phyloP scores from a whole-genome alignment of 139 green algal genomes.

The Spirogloea muscicola region DNA sequence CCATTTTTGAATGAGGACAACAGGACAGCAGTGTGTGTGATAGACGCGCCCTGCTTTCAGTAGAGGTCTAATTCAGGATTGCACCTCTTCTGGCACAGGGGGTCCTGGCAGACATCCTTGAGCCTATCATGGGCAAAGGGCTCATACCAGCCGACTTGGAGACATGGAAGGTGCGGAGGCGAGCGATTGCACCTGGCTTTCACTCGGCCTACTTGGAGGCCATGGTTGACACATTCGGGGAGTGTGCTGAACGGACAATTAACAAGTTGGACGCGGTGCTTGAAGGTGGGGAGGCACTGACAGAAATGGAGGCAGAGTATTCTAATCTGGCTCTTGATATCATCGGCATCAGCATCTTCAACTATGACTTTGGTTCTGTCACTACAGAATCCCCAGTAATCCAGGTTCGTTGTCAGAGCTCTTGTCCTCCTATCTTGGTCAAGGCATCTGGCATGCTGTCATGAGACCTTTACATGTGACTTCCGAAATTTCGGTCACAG shows the following conservation, averaged over 20 bases:
- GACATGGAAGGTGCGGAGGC: conserved; percentile 80
- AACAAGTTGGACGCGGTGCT: conserved; percentile 65
- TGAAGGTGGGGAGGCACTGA: not conserved
- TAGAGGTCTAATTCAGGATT: too few species aligned
- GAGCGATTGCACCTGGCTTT: conserved; percentile 90
- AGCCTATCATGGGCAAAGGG: conserved; percentile 99
- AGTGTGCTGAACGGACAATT: conserved; percentile 62
- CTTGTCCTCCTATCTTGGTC: not conserved
- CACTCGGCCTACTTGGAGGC: conserved; percentile 89
- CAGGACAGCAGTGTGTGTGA: too few species aligned
- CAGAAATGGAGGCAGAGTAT: conserved; percentile 96
- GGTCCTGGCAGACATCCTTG: conserved; percentile 96
- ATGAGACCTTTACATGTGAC: not conserved
- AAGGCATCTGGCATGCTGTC: not conserved
- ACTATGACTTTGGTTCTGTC: conserved; percentile 96
- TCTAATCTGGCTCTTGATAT: conserved; percentile 94
- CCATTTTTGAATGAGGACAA: too few species aligned
- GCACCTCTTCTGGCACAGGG: too few species aligned
- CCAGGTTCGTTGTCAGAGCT: conserved; percentile 53
- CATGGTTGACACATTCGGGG: conserved; percentile 81
- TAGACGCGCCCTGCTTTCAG: too few species aligned
- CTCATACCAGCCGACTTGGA: conserved; percentile 90
- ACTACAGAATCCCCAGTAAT: conserved; percentile 91
- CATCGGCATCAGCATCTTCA: conserved; percentile 98
- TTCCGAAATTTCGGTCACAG: not conserved